These are phyloP conservation scores for Penicillium sp. DNA, from an alignment of 2,329 filamentous ascomycete genomes.

Conservation along the genomic window DNA sequence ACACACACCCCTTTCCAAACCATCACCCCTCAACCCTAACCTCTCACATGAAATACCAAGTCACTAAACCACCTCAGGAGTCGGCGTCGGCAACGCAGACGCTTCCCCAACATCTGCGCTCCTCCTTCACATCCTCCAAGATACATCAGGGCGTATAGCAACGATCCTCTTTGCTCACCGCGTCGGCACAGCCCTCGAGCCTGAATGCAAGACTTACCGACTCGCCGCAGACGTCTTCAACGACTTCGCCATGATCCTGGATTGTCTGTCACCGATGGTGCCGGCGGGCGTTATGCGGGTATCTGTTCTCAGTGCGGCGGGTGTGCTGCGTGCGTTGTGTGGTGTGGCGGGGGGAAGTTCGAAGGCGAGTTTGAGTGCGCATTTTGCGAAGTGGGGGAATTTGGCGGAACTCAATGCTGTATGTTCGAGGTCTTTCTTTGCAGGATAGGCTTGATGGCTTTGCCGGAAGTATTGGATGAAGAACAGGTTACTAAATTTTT, in stretches of 20 bases:
- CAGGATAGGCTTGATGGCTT: not conserved
- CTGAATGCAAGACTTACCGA: slow-evolving; percentile 87
- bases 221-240: slow-evolving; percentile 88
- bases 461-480: not conserved
- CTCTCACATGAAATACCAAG: not conserved
- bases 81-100: slow-evolving; percentile 81
- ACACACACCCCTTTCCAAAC: slow-evolving; percentile 14
- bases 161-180: slow-evolving; percentile 86
- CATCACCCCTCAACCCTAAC: not conserved
- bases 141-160: slow-evolving; percentile 76
- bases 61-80: slow-evolving; percentile 48
- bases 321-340: slow-evolving; percentile 70
- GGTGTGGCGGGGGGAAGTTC: slow-evolving; percentile 88
- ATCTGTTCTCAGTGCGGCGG: slow-evolving; percentile 61
- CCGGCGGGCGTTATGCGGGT: slow-evolving; percentile 60
- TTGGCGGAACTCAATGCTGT: slow-evolving; percentile 88
- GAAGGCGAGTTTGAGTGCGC: slow-evolving; percentile 87
- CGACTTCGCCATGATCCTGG: slow-evolving; percentile 82
- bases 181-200: slow-evolving; percentile 80
- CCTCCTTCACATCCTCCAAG: slow-evolving; percentile 80
- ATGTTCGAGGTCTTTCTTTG: slow-evolving; percentile 34
- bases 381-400: slow-evolving; percentile 87
- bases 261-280: slow-evolving; percentile 76
- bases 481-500: slow-evolving; percentile 11
- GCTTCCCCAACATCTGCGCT: slow-evolving; percentile 80